Conservation (phyloP, 1,139 yeast genomes). For the Maudiozyma humilis region DNA sequence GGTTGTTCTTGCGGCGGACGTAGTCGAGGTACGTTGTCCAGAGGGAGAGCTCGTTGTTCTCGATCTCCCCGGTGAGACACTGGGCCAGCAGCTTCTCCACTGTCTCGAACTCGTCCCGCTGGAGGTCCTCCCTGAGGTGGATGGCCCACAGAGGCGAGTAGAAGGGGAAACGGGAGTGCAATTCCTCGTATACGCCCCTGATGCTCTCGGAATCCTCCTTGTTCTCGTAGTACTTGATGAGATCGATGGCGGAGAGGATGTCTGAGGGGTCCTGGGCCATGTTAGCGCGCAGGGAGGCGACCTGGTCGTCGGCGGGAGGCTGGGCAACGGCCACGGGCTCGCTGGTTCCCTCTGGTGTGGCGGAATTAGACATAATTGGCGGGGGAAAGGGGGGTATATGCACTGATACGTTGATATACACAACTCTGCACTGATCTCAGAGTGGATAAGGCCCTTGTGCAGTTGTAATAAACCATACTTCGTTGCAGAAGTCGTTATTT, state of each 20-base stretch:
- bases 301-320: constrained; percentile 9
- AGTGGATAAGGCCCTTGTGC: too few species aligned
- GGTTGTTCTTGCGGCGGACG: constrained; percentile 70
- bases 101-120: constrained; percentile 62
- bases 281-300: constrained; percentile 11
- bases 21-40: constrained; percentile 73
- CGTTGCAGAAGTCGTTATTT: too few species aligned
- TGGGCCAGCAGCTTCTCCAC: constrained; percentile 26
- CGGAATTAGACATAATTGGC: constrained; percentile 5
- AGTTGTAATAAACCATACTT: too few species aligned
- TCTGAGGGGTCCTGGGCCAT: constrained; percentile 44
- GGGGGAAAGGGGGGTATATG: background rate
- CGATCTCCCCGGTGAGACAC: constrained; percentile 27
- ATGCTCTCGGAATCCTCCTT: constrained; percentile 61
- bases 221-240: constrained; percentile 46
- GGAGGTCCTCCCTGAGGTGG: constrained; percentile 62
- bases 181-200: constrained; percentile 50
- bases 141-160: constrained; percentile 62
- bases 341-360: constrained; percentile 12
- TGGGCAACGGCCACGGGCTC: constrained; percentile 6
- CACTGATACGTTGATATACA: too few species aligned
- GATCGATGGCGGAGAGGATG: constrained; percentile 48
- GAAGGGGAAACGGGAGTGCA: constrained; percentile 56
- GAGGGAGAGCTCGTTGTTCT: constrained; percentile 35
- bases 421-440: too few species aligned